Base-by-base conservation (phyloP, 108 stramenopile species). In the Asterionellopsis glacialis region DNA sequence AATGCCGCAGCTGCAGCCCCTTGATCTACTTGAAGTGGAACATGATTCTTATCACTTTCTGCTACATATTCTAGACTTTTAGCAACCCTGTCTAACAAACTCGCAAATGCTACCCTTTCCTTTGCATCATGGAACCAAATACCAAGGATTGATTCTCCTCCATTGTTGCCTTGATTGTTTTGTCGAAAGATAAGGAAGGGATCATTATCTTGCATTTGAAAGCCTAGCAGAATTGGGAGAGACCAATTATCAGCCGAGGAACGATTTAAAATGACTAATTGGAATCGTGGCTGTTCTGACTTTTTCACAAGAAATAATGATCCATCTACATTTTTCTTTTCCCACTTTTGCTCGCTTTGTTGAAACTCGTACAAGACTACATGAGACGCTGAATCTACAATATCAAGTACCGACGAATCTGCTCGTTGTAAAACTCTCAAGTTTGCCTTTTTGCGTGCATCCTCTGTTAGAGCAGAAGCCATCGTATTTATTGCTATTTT, bases 311-410 rank as follows among this genome's bases (percentile, higher is more conserved):
- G 39, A 59, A 91, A 91, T 41, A 91, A 54, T 0, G 80, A 73
- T 22, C 85, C 89, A 69, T 91, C 89, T 13, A 84, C 72, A 55
- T 80, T 67, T 27, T 63, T 65, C 60, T 87, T 87, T 54, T 77
- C 73, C 89, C 89, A 91, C 41, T 53, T 59, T 60, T 68, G 56
- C 19, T 23, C 12, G 28, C 25, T 33, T 49, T 58, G 61, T 13
- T 45, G 45, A 63, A 75, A 88, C 74, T 88, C 80, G 75, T 90
- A 90, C 12, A 90, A 73, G 12, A 85, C 88, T 0, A 86, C 88
- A 60, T 91, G 90, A 1, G 86, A 85, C 11, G 85, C 84, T 38
- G 74, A 67, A 21, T 63, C 81, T n/a, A 69, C 38, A 62, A 91
- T 84, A 59, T 88, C 79, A 22, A 58, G 55, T 41, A 91, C 83